Base-by-base conservation (phyloP, 2,329 filamentous ascomycete species). In the Grosmannia serpens region DNA sequence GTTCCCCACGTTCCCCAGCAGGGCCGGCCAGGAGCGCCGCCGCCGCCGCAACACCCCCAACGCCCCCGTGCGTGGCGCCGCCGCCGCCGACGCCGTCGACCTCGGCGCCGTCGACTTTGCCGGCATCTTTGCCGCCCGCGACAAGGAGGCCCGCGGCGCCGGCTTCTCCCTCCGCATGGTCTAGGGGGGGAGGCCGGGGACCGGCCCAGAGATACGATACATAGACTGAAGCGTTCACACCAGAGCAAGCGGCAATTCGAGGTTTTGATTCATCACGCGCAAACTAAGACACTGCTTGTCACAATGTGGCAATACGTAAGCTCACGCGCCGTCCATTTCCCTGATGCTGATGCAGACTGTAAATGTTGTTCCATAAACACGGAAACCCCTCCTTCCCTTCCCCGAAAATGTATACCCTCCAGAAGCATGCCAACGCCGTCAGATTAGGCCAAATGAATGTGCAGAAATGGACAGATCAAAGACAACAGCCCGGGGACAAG, bases 1-100 rank as follows among this genome's bases (percentile, higher is more conserved):
- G 85, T 97, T 99, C 69, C 94, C 94, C 2, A 97, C 94, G 0
- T 99, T 97, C 70, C 94, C 94, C 0, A 94, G 88, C 66, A 96
- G 95, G 71, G 94, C 94, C 0, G 90, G 91, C 1, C 88, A 94
- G 76, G 94, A 99, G 76, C 87, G 85, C 67, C 77, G 91, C 65
- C 77, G 89, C 63, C 77, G 82, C 44, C 77, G 82, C 60, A 83
- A 85, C 61, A 91, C 86, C 62, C 94, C 94, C 1, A 86, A 91
- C 70, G 94, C 94, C 8, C 94, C 94, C 0, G 82, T 81, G 46
- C 78, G 92, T 35, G 91, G 91, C 0, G 84, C 87, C 55, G 82
- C 81, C 59, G 82, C 82, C 2, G 83, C 82, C 2, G 82, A 81
- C 59, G 82, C 82, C 2, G 76, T 79, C 0, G 74, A 77, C 5